phyloP scores from a whole-genome alignment of 1,139 yeast genomes.

The Suhomyces taliae region DNA sequence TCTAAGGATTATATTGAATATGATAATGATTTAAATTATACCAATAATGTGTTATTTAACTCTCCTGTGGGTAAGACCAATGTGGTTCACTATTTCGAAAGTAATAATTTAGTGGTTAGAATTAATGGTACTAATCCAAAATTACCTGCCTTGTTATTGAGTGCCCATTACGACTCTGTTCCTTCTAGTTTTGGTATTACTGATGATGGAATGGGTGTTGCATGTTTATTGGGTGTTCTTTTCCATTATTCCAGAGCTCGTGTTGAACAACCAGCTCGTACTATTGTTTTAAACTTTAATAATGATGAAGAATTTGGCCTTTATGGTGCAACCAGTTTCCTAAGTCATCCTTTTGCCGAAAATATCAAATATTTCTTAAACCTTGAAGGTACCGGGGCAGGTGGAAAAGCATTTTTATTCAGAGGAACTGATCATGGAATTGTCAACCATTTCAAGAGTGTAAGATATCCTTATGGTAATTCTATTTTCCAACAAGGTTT shows the following conservation, averaged over 20 bases:
- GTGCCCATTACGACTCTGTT: conserved; percentile 90
- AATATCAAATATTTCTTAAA: conserved; percentile 69
- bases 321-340: conserved; percentile 76
- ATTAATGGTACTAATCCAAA: conserved; percentile 59
- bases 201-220: conserved; percentile 93
- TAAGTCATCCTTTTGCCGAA: conserved; percentile 72
- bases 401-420: conserved; percentile 82
- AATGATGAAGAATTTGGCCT: conserved; percentile 91
- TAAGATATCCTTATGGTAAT: conserved; percentile 73
- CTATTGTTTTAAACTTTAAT: conserved; percentile 80
- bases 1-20: conserved; percentile 42
- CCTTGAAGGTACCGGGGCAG: conserved; percentile 95
- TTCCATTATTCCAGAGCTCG: conserved; percentile 43
- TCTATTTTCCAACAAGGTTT: conserved; percentile 84
- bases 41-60: conserved; percentile 39
- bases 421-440: conserved; percentile 80
- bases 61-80: conserved; percentile 36
- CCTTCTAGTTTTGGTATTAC: conserved; percentile 88
- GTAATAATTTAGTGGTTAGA: conserved; percentile 73
- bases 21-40: conserved; percentile 50
- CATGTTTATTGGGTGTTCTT: conserved; percentile 72
- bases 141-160: conserved; percentile 67
- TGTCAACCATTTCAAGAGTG: conserved; percentile 40
- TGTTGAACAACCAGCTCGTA: conserved; percentile 59
- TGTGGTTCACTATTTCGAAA: conserved; percentile 68